Base-by-base conservation (phyloP, 2,329 filamentous ascomycete genomes). In the Raffaelea ambrosiae region DNA sequence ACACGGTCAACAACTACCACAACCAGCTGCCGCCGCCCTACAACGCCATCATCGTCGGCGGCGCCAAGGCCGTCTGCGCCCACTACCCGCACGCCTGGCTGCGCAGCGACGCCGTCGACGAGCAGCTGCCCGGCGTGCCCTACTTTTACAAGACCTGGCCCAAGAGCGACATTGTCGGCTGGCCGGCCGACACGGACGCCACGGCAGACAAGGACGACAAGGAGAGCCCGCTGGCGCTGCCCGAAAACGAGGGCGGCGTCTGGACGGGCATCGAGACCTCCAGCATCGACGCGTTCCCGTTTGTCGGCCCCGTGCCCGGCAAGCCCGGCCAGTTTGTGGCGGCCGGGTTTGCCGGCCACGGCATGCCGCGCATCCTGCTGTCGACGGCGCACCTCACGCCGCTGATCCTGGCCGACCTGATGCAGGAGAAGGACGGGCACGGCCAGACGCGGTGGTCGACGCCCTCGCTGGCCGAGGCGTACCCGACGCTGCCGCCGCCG, bases 1-100 rank as follows among this genome's bases (percentile, higher is more conserved):
- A 10, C 18, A 20, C 19, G 11, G 22, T 43, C 22, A 48, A 48
- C 40, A 48, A 48, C 35, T 43, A 43, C 33, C 40, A 48, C 40
- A 48, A 48, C 40, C 46, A 43, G 33, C 40, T 48, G n/a, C 46
- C 46, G 21, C 46, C 40, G 11, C 46, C 46, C 10, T 43, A 43
- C 46, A 43, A 43, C 14, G 31, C 11, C 21, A 48, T 48, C 40
- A 29, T 38, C 13, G 46, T 48, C n/a, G 46, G 46, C n/a, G 26
- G 46, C 8, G 46, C 46, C 33, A 43, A 43, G 33, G 46, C 46
- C 33, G 40, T 48, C n/a, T 43, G 33, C 19, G 40, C 40, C 1
- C 40, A 43, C 40, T 39, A 43, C 9, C 46, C 40, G 5, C 16
- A 35, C 9, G n/a, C 1, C 3, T 48, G 46, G 46, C 19, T 47